Base-by-base conservation (phyloP, 192 early-diverging fungal genomes). In the Chytriomyces confervae region DNA sequence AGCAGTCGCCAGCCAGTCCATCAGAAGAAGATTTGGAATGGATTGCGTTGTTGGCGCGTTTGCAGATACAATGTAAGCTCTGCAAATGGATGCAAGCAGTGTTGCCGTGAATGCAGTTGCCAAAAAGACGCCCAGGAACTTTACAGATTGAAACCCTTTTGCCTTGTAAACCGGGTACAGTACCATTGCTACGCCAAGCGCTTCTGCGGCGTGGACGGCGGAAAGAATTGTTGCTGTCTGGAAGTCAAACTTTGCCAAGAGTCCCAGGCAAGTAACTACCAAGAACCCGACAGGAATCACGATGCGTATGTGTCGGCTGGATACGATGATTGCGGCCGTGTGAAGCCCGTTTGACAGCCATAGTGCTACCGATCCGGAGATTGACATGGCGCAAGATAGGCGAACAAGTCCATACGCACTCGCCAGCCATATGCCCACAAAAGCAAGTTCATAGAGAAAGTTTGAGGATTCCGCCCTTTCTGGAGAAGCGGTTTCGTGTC, bases 331-430 rank as follows among this genome's bases (percentile, higher is more conserved):
- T 13, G 50, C n/a, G 5, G 70, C 48, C 8, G 60, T 45, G 48
- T 72, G 70, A 57, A 72, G 70, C 0, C 70, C 70, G 51, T 72
- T 72, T 72, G 70, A 7, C 9, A 36, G 10, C 70, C 70, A 72
- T 18, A 72, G n/a, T 2, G 45, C 9, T 27, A 51, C 10, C 1
- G 50, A 43, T 47, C 24, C 20, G 9, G 70, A 20, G n/a, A 72
- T 57, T n/a, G 24, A 43, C 50, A 72, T 43, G n/a, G 60, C 13
- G 70, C 70, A 57, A 49, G 50, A 60, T 24, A 72, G 27, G 11
- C 48, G 18, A 11, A 60, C 51, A 11, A 60, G 48, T 20, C 13
- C 48, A 43, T 72, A 72, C 11, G 70, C 29, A 4, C 36, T 36
- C 36, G 36, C 36, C 4, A 36, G 36, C 36, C 0, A 36, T 36